These are phyloP conservation scores for Pyrenochaeta sp. DNA, from an alignment of 2,329 filamentous ascomycete species.

Conservation along the genomic window DNA sequence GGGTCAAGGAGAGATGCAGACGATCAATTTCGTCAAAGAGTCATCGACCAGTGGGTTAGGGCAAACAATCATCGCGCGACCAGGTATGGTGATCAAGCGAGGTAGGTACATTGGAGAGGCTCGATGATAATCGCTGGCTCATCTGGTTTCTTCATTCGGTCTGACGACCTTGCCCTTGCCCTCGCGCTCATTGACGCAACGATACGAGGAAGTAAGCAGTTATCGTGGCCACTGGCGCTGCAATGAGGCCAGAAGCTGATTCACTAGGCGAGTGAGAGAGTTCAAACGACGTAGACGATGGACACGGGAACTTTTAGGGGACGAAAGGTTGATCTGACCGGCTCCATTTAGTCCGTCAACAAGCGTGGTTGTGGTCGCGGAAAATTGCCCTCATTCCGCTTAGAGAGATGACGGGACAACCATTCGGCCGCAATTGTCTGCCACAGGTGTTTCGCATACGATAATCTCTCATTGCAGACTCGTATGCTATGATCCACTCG, in stretches of 20 bases:
- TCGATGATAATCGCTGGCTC: conserved; percentile 18
- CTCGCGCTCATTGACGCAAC: conserved; percentile 21
- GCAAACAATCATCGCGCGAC: conserved; percentile 25
- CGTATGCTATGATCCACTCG: conserved; percentile 6
- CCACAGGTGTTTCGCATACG: not conserved
- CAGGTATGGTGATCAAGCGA: conserved; percentile 17
- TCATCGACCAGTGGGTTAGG: conserved; percentile 11
- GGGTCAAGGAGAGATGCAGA: conserved; percentile 21
- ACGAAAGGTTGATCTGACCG: conserved; percentile 1
- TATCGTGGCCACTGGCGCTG: conserved; percentile 12
- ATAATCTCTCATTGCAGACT: not conserved
- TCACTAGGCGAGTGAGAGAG: not conserved
- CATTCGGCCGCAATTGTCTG: not conserved
- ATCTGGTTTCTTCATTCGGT: conserved; percentile 23
- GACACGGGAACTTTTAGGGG: not conserved
- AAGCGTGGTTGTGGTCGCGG: conserved; percentile 4
- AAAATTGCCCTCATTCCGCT: conserved; percentile 1
- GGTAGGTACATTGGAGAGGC: conserved; percentile 14
- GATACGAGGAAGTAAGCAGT: conserved; percentile 20
- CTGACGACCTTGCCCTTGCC: conserved; percentile 22
- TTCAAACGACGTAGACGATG: not conserved
- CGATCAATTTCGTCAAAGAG: conserved; percentile 21
- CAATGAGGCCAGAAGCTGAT: conserved; percentile 14
- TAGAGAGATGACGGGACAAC: not conserved
- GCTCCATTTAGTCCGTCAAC: conserved; percentile 6